A percentile compares a stretch with the other conserved stretches of the same genome.
Evolutionary conservation across 2,329 filamentous ascomycete genomes (phyloP).

Genomic region (Talaromyces atroroseus): DNA sequence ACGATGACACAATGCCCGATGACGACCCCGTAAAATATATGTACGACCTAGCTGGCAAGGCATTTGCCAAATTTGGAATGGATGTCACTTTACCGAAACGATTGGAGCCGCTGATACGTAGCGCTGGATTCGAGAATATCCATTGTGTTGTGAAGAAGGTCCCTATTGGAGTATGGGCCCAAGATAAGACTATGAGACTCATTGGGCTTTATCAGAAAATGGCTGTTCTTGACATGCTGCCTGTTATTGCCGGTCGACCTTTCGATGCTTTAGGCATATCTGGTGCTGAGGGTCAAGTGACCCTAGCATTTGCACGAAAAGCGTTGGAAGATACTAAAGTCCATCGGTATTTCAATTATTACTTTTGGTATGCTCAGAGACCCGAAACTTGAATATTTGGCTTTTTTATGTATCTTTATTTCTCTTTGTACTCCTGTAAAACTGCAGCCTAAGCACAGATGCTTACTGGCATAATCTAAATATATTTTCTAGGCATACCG

Average conservation of each 20-base stretch:
- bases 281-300: slow-evolving; percentile 5
- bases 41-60: slow-evolving; percentile 3
- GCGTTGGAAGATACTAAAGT: slow-evolving; percentile 3
- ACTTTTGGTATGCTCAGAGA: slow-evolving; percentile 12
- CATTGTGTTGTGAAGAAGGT: slow-evolving; percentile 3
- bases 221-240: slow-evolving; percentile 8
- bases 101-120: neutral
- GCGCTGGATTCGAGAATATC: slow-evolving; percentile 8
- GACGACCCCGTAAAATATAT: slow-evolving; percentile 35
- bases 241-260: slow-evolving; percentile 1
- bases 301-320: slow-evolving; percentile 5
- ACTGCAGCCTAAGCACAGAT: neutral
- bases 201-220: slow-evolving; percentile 11
- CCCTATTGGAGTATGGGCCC: slow-evolving; percentile 10
- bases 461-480: neutral
- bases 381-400: neutral
- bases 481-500: neutral
- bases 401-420: neutral
- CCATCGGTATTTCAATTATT: slow-evolving; percentile 10
- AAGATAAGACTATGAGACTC: slow-evolving; percentile 8
- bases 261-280: slow-evolving; percentile 6
- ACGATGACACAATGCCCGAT: slow-evolving; percentile 28
- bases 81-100: slow-evolving; percentile 9
- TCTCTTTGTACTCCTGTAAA: neutral
- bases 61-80: slow-evolving; percentile 11